A percentile compares a stretch with the other conserved stretches of the same genome.
Conservation (phyloP, 2,329 filamentous ascomycete genomes). For the Trichoderma brevicompactum region DNA sequence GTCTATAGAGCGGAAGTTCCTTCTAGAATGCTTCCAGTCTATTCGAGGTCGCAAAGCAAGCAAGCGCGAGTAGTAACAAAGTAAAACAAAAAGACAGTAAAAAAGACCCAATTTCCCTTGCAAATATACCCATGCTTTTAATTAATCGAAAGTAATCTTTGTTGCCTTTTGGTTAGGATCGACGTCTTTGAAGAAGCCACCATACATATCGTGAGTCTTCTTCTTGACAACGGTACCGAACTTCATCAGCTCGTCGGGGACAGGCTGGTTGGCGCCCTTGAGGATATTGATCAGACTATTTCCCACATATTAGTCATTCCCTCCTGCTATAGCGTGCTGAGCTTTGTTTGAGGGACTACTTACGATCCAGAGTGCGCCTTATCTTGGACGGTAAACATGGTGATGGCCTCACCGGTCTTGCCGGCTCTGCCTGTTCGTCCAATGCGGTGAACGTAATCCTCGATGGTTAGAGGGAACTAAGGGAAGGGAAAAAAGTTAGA, state of each 20-base stretch:
- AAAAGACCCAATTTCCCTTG: conserved; percentile 17
- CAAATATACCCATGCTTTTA: conserved; percentile 18
- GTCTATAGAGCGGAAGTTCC: conserved; percentile 58
- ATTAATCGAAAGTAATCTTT: conserved; percentile 86
- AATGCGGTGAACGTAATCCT: conserved; percentile 97
- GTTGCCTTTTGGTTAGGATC: conserved; percentile 82
- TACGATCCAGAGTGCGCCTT: conserved; percentile 88
- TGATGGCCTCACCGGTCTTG: conserved; percentile 85
- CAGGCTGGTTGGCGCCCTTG: conserved; percentile 86
- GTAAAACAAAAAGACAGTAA: conserved; percentile 27
- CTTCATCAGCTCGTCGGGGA: conserved; percentile 89
- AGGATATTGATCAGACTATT: conserved; percentile 87
- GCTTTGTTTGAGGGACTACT: conserved; percentile 47
- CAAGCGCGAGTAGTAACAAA: conserved; percentile 37
- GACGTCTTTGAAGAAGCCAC: conserved; percentile 92
- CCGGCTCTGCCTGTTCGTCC: conserved; percentile 93
- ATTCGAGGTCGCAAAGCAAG: conserved; percentile 43
- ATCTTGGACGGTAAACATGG: conserved; percentile 92
- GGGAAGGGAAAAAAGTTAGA: conserved; percentile 32
- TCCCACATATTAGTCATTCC: conserved; percentile 32
- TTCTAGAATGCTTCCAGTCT: conserved; percentile 55
- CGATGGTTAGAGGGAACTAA: conserved; percentile 87
- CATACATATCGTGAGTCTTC: conserved; percentile 95
- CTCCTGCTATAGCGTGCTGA: not conserved
- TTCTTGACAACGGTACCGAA: conserved; percentile 99